phyloP scores from a whole-genome alignment of 1,139 yeast species.

The Geotrichum fermentans region DNA sequence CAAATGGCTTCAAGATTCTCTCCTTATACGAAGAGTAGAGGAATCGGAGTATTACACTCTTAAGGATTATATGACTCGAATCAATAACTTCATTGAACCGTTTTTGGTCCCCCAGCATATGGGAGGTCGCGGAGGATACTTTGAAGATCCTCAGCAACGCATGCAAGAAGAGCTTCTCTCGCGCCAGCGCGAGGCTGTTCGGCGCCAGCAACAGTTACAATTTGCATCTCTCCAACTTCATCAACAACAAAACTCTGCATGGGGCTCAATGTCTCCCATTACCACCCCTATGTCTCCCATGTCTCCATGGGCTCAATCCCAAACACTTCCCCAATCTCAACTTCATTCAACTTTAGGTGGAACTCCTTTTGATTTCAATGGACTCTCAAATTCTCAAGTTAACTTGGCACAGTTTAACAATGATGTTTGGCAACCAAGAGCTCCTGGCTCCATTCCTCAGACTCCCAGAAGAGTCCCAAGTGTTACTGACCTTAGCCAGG shows the following conservation, averaged over 20 bases:
- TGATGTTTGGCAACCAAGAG: conserved; percentile 21
- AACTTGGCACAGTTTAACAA: conserved; percentile 17
- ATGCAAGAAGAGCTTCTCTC: conserved; percentile 22
- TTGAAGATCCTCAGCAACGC: conserved; percentile 21
- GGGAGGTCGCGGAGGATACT: conserved; percentile 15
- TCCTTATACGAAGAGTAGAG: conserved; percentile 51
- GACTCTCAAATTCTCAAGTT: conserved; percentile 19
- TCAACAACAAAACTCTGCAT: conserved; percentile 17
- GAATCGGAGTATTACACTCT: conserved; percentile 36
- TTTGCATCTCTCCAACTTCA: conserved; percentile 21
- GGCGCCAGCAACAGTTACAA: conserved; percentile 26
- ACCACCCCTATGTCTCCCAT: conserved; percentile 23
- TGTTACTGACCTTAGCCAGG: conserved; percentile 7
- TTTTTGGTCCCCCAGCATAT: conserved; percentile 54
- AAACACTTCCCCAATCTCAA: conserved; percentile 14
- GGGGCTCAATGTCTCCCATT: conserved; percentile 23
- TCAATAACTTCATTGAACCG: conserved; percentile 54
- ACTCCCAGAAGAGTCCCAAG: conserved; percentile 21
- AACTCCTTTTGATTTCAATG: conserved; percentile 17
- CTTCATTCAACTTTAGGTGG: conserved; percentile 12
- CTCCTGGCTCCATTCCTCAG: conserved; percentile 21
- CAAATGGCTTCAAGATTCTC: conserved; percentile 54
- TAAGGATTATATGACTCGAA: conserved; percentile 33
- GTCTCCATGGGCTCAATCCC: conserved; percentile 25
- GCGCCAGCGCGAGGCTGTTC: conserved; percentile 22